Base-by-base conservation (phyloP, 2,329 filamentous ascomycete genomes). In the Chaetomium sp. region DNA sequence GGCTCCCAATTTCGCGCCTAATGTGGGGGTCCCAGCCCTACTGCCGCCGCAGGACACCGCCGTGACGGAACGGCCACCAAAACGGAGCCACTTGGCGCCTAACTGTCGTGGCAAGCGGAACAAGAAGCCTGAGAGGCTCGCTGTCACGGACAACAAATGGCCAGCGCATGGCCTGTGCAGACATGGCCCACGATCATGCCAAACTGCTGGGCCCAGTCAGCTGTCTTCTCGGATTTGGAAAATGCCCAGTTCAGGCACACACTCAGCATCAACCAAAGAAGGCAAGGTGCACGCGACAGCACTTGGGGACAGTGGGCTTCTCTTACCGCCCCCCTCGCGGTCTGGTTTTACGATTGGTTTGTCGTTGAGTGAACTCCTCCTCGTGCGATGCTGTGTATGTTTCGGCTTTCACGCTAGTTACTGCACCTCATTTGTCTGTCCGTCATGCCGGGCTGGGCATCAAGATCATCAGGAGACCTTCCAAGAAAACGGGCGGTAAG, bases 191-290 rank as follows among this genome's bases (percentile, higher is more conserved):
- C 49, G 25, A 27, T n/a, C n/a, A n/a, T 51, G 21, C 49, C 49
- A 16, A 27, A 51, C 49, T 27, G 49, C 49, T 51, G 49, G 49
- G 49, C 9, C 49, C 49, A 51, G 51, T 54, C 4, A 54, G 25
- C 51, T 21, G 51, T 29, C 29, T 38, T 16, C 16, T 19, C 16
- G 16, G 4, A 42, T 42, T 42, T n/a, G 38, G 38, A 42, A 42
- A 42, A n/a, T 42, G 38, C 38, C 38, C 7, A 42, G 16, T 42
- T 42, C 38, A 42, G 38, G 38, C 16, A 42, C 38, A 42, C 19
- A 42, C 19, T 16, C 19, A 42, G n/a, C 38, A 42, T 42, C n/a
- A 19, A 6, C 38, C 38, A 42, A 42, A 42, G 5, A 42, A n/a
- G 16, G 4, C 7, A 16, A 42, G 13, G 38, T 16, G 38, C 38